phyloP scores from a whole-genome alignment of 2,329 filamentous ascomycete species.

The Thielaviopsis punctulata region DNA sequence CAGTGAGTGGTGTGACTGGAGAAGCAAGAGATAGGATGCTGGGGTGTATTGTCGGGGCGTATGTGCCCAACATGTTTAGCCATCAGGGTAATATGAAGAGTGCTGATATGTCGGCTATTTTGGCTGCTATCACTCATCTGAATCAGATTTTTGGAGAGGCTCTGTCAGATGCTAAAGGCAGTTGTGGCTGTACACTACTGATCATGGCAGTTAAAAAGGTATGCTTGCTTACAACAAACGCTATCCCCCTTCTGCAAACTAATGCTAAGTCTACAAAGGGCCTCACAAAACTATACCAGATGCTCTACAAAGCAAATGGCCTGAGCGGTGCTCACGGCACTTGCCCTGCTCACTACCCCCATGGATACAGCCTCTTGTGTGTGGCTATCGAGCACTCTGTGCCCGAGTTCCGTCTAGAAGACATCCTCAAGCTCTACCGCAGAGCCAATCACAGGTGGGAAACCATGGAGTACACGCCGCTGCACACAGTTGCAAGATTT shows the following conservation, averaged over 20 bases:
- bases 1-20: no score
- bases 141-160: not conserved
- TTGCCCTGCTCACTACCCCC: not conserved
- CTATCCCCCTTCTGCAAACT: no score
- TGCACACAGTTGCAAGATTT: not conserved
- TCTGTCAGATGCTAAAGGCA: not conserved
- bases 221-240: no score
- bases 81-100: not conserved
- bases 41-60: not conserved
- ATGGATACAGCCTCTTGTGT: not conserved
- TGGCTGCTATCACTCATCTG: not conserved
- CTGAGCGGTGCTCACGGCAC: not conserved
- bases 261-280: not conserved
- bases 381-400: not conserved
- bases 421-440: not conserved
- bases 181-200: not conserved
- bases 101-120: not conserved
- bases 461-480: not conserved
- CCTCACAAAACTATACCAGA: not conserved
- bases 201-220: conserved; percentile 1
- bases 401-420: not conserved
- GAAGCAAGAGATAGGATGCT: no score
- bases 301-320: not conserved
- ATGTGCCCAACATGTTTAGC: not conserved
- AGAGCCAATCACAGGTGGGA: not conserved